These are phyloP conservation scores for Pelargonium citronellum DNA, from an alignment of 441 rosid genomes.

Conservation along the genomic window DNA sequence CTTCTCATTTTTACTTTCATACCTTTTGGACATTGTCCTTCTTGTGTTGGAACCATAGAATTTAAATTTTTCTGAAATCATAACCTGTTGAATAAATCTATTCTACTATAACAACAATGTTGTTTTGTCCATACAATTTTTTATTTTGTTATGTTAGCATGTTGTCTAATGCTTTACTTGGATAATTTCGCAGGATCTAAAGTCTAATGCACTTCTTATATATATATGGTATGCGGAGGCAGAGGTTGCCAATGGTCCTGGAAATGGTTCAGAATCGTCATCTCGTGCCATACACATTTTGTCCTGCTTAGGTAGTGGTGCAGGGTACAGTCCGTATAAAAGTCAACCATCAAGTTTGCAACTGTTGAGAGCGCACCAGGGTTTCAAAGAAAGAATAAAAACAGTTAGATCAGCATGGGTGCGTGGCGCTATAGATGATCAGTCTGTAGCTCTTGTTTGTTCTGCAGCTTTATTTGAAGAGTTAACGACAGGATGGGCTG, in stretches of 20 bases:
- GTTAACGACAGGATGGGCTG: conserved; percentile 55
- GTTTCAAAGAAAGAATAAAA: conserved; percentile 65
- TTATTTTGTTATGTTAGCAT: neutral
- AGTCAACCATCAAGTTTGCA: conserved; percentile 67
- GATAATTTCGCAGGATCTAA: conserved; percentile 47
- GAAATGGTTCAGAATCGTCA: conserved; percentile 41
- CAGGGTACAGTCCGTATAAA: conserved; percentile 53
- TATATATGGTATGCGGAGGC: conserved; percentile 87
- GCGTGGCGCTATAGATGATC: conserved; percentile 62
- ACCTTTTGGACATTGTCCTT: too few relatives aligned
- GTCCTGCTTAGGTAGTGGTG: conserved; percentile 72
- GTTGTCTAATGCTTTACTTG: neutral
- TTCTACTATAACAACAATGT: neutral
- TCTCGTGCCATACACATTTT: conserved; percentile 68
- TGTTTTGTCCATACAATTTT: neutral
- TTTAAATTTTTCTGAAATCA: too few relatives aligned
- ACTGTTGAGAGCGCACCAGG: conserved; percentile 84
- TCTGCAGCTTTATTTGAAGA: conserved; percentile 87
- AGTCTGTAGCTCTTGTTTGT: conserved; percentile 64
- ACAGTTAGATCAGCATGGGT: conserved; percentile 57
- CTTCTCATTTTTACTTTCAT: too few relatives aligned
- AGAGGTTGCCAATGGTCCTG: conserved; percentile 49
- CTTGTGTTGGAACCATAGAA: too few relatives aligned
- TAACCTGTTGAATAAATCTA: neutral
- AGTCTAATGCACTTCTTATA: conserved; percentile 56